Base-by-base conservation (phyloP, 2,329 filamentous ascomycete species). In the Xylaria sp. region DNA sequence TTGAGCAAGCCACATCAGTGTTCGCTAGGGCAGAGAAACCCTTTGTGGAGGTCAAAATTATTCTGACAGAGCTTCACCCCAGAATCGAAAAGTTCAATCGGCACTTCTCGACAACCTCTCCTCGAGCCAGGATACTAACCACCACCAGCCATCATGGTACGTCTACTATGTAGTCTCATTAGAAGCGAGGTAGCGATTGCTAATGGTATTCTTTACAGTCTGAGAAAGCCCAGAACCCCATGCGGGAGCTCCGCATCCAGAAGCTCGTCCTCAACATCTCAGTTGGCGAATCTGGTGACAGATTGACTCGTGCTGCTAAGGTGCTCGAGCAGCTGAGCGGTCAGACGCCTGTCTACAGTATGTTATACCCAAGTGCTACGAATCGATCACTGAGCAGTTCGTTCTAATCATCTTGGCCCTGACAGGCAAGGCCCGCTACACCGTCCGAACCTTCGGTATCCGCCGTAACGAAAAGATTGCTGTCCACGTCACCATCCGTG, bases 401-500 rank as follows among this genome's bases (percentile, higher is more conserved):
- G 36, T 59, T 31, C 70, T 77, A 68, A 77, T 64, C n/a, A 63
- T 31, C 38, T 26, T 62, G 17, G 57, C 64, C 59, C 64, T 33
- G 62, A 65, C 80, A 94, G 93, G 92, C 94, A 99, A 99, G 93
- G 96, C 96, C 85, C 93, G 96, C 83, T 99, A 98, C 92, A 99
- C 96, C 79, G 96, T 99, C 90, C 95, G 96, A 88, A 98, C 95
- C 83, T 99, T 99, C 87, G 96, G 96, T 92, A 99, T 99, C 90
- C 95, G 96, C 85, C 95, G 96, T 94, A 99, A 99, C 92, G 96
- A 99, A 86, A 98, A 97, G 93, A 99, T 99, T 82, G 88, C 96
- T 77, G 96, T 99, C 78, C 96, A 99, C 89, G 96, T 99, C 83
- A 99, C 96, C 82, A 94, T 99, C 87, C 96, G 96, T 84, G 96